These are phyloP conservation scores for Ceratobasidium theobromae DNA, from an alignment of 1,284 basidiomycete species.

Conservation along the genomic window DNA sequence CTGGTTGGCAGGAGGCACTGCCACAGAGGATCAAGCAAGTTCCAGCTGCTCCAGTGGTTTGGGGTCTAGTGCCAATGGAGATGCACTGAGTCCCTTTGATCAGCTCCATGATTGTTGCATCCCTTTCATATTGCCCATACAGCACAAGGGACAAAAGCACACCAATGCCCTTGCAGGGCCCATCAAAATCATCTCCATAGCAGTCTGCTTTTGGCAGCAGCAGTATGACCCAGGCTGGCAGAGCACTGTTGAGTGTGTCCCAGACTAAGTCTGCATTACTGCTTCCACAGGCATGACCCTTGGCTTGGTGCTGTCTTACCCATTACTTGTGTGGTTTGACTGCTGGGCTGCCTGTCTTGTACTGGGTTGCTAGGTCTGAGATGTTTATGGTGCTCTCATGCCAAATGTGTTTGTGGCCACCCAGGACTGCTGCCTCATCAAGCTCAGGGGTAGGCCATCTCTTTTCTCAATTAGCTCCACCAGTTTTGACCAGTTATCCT, in stretches of 20 bases:
- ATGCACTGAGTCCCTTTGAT: no score
- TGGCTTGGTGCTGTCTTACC: neutral
- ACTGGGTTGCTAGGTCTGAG: neutral
- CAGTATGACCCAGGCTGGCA: neutral
- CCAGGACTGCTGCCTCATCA: neutral
- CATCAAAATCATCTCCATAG: constrained; percentile 1
- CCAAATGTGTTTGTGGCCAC: neutral
- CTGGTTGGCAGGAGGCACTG: no score
- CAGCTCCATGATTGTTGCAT: neutral
- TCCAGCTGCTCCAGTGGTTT: neutral
- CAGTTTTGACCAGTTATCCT: constrained; percentile 2
- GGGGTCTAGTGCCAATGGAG: no score
- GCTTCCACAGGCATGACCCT: neutral
- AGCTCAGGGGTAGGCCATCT: neutral
- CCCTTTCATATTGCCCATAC: neutral
- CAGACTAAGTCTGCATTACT: neutral
- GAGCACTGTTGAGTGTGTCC: neutral
- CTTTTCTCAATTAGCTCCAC: neutral
- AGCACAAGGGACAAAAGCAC: neutral
- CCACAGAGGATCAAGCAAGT: no score
- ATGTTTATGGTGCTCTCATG: neutral
- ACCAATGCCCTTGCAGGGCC: neutral
- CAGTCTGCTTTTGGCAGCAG: neutral
- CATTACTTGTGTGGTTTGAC: neutral
- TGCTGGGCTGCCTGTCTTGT: neutral